These are phyloP conservation scores for Fusarium cyanostomum DNA, from an alignment of 2,329 filamentous ascomycete species.

Conservation along the genomic window DNA sequence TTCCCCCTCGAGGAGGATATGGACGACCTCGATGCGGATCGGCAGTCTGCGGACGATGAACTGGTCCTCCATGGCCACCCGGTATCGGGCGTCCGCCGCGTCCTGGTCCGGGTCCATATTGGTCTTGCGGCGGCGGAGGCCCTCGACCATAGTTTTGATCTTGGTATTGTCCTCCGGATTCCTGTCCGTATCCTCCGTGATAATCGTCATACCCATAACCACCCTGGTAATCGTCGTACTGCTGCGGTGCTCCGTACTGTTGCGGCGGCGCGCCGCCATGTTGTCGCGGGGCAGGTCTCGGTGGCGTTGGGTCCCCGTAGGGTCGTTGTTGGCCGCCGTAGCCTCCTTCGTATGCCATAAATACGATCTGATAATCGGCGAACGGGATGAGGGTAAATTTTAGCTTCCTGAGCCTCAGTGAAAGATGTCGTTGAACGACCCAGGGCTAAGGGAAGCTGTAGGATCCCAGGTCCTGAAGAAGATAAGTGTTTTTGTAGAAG, in stretches of 20 bases:
- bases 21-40: slow-evolving; percentile 50
- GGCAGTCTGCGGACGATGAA: slow-evolving; percentile 53
- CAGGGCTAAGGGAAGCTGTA: not conserved
- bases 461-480: not conserved
- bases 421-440: slow-evolving; percentile 4
- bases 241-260: slow-evolving; percentile 50
- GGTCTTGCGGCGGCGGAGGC: slow-evolving; percentile 55
- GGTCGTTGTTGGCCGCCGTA: slow-evolving; percentile 56
- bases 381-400: not conserved
- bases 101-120: slow-evolving; percentile 54
- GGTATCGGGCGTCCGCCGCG: slow-evolving; percentile 55
- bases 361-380: slow-evolving; percentile 6
- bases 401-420: slow-evolving; percentile 5
- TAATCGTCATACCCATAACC: slow-evolving; percentile 58
- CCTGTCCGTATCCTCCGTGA: slow-evolving; percentile 52
- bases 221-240: slow-evolving; percentile 59
- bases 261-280: slow-evolving; percentile 46
- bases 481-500: slow-evolving; percentile 14
- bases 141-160: slow-evolving; percentile 58
- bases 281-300: slow-evolving; percentile 53
- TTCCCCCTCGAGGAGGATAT: slow-evolving; percentile 51
- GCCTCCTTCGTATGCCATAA: slow-evolving; percentile 63
- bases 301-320: slow-evolving; percentile 58
- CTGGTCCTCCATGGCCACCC: slow-evolving; percentile 55
- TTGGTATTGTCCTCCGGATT: slow-evolving; percentile 54